A percentile compares a stretch with the other conserved stretches of the same genome.
phyloP scores from a whole-genome alignment of 805 yeast species.

The Yarrowia hollandica region DNA sequence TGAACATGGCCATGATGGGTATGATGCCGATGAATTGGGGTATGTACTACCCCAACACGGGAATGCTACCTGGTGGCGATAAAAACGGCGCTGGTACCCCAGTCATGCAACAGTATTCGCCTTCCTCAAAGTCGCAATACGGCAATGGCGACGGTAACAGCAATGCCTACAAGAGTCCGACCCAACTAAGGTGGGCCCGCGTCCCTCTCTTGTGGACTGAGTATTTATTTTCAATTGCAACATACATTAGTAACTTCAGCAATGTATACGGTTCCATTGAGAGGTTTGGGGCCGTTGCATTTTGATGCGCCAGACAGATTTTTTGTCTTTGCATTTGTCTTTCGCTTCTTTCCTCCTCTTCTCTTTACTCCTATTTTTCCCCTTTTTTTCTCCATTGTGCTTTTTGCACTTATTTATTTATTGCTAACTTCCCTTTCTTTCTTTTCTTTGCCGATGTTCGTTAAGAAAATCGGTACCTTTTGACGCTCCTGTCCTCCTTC shows the following conservation, averaged over 20 bases:
- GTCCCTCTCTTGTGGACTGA: not conserved
- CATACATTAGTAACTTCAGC: not conserved
- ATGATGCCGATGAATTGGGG: conserved; percentile 30
- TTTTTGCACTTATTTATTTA: too few relatives aligned
- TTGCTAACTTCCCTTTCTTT: too few relatives aligned
- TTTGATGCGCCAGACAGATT: too few relatives aligned
- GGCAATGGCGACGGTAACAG: not conserved
- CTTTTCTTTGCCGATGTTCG: too few relatives aligned
- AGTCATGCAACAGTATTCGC: not conserved
- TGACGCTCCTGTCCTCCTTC: not conserved
- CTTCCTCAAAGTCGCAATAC: not conserved
- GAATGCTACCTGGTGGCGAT: not conserved
- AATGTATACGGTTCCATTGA: too few relatives aligned
- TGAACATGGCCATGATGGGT: conserved; percentile 12
- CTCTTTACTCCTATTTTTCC: not conserved
- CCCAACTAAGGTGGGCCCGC: not conserved
- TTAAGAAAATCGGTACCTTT: too few relatives aligned
- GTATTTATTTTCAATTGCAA: conserved; percentile 12
- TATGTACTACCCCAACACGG: conserved; percentile 9
- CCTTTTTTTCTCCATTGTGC: too few relatives aligned
- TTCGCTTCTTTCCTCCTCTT: not conserved
- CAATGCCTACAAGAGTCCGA: not conserved
- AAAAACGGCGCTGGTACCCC: not conserved
- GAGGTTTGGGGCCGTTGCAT: too few relatives aligned
- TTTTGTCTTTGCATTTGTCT: not conserved